phyloP scores from a whole-genome alignment of 148 eudicot species.

The Vaccinium darrowii region DNA sequence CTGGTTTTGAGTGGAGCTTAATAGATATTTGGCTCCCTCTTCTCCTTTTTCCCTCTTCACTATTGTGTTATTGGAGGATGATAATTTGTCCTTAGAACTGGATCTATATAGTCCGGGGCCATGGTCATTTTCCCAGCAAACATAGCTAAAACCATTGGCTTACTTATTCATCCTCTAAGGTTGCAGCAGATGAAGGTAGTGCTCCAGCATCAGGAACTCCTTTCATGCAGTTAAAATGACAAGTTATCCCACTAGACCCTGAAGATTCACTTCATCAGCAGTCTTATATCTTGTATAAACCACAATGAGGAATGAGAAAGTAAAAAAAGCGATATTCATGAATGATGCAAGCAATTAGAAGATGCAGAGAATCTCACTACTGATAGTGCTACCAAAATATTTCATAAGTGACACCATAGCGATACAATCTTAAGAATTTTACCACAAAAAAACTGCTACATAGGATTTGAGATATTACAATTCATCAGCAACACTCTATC shows the following conservation, averaged over 20 bases:
- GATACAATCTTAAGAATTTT: background rate
- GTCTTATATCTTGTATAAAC: background rate
- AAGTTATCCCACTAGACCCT: background rate
- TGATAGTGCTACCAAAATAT: background rate
- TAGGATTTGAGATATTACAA: background rate
- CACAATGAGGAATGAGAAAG: background rate
- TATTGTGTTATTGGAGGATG: background rate
- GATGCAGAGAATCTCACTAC: background rate
- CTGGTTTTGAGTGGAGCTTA: background rate
- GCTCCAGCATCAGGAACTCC: background rate
- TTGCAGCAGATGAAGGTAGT: slow-evolving; percentile 5
- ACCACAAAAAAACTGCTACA: background rate
- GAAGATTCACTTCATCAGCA: background rate
- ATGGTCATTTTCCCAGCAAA: background rate
- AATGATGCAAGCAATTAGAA: background rate
- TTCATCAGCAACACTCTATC: background rate
- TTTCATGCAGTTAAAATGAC: background rate
- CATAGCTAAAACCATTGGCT: slow-evolving; percentile 1
- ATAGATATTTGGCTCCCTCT: background rate
- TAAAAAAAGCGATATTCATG: background rate
- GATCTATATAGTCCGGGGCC: background rate
- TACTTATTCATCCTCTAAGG: slow-evolving; percentile 4
- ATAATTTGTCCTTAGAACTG: background rate
- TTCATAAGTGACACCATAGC: background rate
- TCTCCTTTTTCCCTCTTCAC: background rate